Conservation (phyloP, 345 rosid genomes). For the Angophora floribunda region DNA sequence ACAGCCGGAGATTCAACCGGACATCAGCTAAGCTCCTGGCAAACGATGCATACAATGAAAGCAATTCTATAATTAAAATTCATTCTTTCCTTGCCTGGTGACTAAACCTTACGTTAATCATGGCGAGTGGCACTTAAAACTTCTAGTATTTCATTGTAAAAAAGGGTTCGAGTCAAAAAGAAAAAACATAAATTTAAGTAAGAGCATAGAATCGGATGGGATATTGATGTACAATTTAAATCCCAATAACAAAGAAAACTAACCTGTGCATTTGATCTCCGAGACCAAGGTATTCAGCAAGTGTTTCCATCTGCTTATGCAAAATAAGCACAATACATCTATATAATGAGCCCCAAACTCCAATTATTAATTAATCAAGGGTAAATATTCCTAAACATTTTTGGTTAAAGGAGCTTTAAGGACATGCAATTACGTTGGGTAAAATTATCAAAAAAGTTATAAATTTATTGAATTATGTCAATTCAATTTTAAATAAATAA, state of each 20-base stretch:
- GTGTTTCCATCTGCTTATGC: not conserved
- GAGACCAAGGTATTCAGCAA: not conserved
- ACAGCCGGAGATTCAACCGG: not conserved
- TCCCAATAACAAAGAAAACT: no score
- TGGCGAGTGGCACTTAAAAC: not conserved
- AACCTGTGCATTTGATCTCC: not conserved
- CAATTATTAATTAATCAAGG: not conserved
- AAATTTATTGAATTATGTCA: no score
- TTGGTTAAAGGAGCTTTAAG: no score
- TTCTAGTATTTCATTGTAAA: not conserved
- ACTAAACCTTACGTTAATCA: not conserved
- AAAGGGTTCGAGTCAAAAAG: no score
- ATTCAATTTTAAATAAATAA: no score
- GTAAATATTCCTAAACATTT: no score
- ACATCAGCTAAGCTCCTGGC: not conserved
- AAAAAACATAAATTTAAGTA: not conserved
- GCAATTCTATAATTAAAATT: not conserved
- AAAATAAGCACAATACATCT: not conserved
- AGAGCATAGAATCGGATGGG: not conserved
- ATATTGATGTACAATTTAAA: no score
- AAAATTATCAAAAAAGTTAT: no score
- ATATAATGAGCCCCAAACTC: not conserved
- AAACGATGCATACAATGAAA: not conserved
- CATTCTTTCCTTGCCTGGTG: not conserved
- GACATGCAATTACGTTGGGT: no score